These are phyloP conservation scores for Sicyos edulis DNA, from an alignment of 306 rosid species.

Conservation along the genomic window DNA sequence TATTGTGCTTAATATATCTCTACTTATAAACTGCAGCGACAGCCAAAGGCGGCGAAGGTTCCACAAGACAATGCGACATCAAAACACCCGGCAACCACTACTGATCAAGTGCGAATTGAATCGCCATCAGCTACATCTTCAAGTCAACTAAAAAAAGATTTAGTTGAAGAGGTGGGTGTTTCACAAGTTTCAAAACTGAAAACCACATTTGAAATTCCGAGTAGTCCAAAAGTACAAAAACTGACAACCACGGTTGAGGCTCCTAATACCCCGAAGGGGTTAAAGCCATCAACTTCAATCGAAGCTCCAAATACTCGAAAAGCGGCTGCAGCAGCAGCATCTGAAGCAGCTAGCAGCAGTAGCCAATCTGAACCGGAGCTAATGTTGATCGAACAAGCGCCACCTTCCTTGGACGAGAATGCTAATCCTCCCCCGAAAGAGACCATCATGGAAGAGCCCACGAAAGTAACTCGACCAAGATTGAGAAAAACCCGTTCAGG, in stretches of 20 bases:
- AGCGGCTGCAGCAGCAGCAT: conserved; percentile 26
- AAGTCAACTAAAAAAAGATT: conserved; percentile 41
- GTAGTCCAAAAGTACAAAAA: conserved; percentile 25
- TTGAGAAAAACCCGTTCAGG: conserved; percentile 35
- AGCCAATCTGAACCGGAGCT: conserved; percentile 31
- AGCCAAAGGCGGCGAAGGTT: conserved; percentile 31
- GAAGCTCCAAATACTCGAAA: conserved; percentile 29
- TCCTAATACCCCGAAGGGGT: conserved; percentile 28
- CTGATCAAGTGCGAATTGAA: conserved; percentile 33
- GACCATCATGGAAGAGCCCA: conserved; percentile 39
- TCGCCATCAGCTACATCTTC: conserved; percentile 43
- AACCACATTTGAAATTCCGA: conserved; percentile 27
- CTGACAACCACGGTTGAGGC: conserved; percentile 24
- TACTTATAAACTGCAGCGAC: conserved; percentile 33
- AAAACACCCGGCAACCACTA: conserved; percentile 31
- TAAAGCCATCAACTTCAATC: conserved; percentile 28
- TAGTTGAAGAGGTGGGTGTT: conserved; percentile 42
- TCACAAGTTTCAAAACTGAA: conserved; percentile 34
- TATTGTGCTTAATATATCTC: not conserved
- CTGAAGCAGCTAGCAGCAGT: conserved; percentile 25
- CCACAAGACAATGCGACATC: conserved; percentile 31
- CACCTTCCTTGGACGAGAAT: conserved; percentile 39
- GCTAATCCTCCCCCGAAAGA: conserved; percentile 39
- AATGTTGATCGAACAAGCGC: conserved; percentile 34
- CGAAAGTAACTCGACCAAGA: conserved; percentile 26